Base-by-base conservation (phyloP, 2,329 filamentous ascomycete genomes). In the Fonsecaea monophora region DNA sequence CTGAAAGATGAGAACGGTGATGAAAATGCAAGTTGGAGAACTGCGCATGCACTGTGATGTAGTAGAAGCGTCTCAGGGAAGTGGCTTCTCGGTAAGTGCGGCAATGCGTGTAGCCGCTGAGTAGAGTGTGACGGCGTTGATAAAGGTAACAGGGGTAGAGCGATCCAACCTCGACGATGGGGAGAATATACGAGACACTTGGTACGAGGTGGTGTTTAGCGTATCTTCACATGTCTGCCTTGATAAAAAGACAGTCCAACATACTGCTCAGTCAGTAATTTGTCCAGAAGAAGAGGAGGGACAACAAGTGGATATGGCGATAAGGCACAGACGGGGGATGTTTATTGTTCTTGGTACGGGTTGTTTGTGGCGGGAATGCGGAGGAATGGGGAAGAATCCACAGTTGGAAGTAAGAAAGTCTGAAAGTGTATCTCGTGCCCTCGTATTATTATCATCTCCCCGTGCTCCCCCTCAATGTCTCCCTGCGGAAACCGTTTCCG, bases 61-160 rank as follows among this genome's bases (percentile, higher is more conserved):
- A 21, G n/a, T 48, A 25, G 12, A 21, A 15, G 18, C 45, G 45
- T 50, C 9, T 35, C 30, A 48, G 45, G 40, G 13, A 2, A 18
- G 15, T 32, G 18, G 53, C 42, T 48, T 48, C n/a, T 48, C 42
- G 42, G 18, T 48, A 21, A 10, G 25, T 21, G 42, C 42, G 42
- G 42, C 13, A 48, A 48, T 21, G 42, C 18, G 45, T 7, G 45
- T 53, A 53, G 34, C 30, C 58, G 45, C 42, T 30, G 18, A 53
- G 32, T 2, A 53, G 21, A 53, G 21, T 53, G 58, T 40, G 54
- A 57, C 12, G 54, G 30, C n/a, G 18, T n/a, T 21, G 34, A 58
- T 58, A 8, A 58, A 21, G 55, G 34, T 10, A 37, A 37, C 32
- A 30, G 21, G 34, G 55, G 12, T 37, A 5, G 8, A 21, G 10